Evolutionary conservation across 257 asterid genomes (phyloP).

Genomic region (Leptodermis oblonga): DNA sequence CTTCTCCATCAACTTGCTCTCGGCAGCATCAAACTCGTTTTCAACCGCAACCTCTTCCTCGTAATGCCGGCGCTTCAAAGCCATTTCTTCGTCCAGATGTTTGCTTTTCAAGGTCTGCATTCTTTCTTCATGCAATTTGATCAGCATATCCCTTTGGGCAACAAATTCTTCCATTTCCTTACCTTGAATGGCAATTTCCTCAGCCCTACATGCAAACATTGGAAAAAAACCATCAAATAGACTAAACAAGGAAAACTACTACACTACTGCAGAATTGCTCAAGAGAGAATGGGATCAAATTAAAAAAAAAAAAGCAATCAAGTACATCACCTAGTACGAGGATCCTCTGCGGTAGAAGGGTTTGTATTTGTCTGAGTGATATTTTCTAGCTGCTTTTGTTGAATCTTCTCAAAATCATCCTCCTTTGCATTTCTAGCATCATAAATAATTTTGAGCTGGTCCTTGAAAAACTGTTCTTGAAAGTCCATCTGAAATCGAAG

Average conservation of each 20-base stretch:
- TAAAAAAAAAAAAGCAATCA: not conserved
- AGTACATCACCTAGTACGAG: conserved; percentile 40
- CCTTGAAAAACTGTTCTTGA: conserved; percentile 50
- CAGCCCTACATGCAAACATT: conserved; percentile 32
- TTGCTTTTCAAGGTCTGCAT: conserved; percentile 30
- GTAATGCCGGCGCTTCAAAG: conserved; percentile 32
- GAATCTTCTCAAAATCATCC: conserved; percentile 51
- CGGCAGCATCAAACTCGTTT: conserved; percentile 33
- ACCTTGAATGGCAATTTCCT: conserved; percentile 39
- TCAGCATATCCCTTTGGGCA: conserved; percentile 28
- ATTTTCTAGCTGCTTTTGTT: conserved; percentile 42
- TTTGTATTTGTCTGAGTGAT: conserved; percentile 27
- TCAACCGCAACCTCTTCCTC: conserved; percentile 45
- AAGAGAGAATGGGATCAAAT: not conserved
- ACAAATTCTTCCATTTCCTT: conserved; percentile 36
- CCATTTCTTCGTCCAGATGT: conserved; percentile 26
- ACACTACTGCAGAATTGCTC: not conserved
- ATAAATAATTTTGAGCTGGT: conserved; percentile 33
- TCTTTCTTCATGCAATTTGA: conserved; percentile 33
- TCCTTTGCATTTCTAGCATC: conserved; percentile 50
- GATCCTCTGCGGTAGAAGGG: conserved; percentile 37
- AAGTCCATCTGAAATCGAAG: conserved; percentile 56
- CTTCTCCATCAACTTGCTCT: conserved; percentile 31
- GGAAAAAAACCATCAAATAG: not conserved
- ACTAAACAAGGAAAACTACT: not conserved